A percentile compares a stretch with the other conserved stretches of the same genome.
Evolutionary conservation across 1,284 basidiomycete genomes (phyloP).

Genomic region (Mycena sp.): DNA sequence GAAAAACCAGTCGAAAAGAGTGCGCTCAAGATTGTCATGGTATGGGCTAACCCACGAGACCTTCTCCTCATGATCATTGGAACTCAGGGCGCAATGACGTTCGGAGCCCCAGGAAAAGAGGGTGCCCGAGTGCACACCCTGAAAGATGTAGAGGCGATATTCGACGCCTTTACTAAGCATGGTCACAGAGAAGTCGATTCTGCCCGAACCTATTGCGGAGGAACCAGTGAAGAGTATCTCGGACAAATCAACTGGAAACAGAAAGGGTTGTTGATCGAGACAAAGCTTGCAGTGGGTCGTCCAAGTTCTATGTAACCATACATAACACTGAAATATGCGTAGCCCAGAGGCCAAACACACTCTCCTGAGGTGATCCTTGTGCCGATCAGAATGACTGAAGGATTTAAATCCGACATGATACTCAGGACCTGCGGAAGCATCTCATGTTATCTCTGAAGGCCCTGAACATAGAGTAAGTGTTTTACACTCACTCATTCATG

Average conservation of each 20-base stretch:
- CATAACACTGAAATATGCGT: background rate
- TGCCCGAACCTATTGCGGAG: constrained; percentile 50
- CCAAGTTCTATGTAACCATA: background rate
- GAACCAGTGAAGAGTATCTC: constrained; percentile 56
- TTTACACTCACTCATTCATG: background rate
- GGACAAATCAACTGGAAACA: constrained; percentile 13
- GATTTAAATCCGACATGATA: constrained; percentile 45
- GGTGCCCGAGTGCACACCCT: constrained; percentile 52
- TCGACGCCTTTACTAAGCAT: constrained; percentile 55
- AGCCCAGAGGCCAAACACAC: constrained; percentile 18
- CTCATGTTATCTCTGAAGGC: constrained; percentile 50
- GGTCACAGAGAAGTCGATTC: constrained; percentile 43
- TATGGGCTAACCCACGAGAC: background rate
- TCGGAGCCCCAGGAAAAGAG: constrained; percentile 55
- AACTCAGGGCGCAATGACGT: constrained; percentile 56
- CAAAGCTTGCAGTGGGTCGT: constrained; percentile 7
- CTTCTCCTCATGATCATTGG: background rate
- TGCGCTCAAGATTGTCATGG: constrained; percentile 26
- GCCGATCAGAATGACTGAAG: constrained; percentile 22
- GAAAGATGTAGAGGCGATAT: constrained; percentile 46
- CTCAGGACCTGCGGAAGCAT: constrained; percentile 42
- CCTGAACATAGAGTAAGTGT: constrained; percentile 47
- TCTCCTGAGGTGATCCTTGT: constrained; percentile 10
- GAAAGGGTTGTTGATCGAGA: constrained; percentile 12
- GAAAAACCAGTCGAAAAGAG: constrained; percentile 14